phyloP scores from a whole-genome alignment of 345 rosid species.

The Brassica rapa region DNA sequence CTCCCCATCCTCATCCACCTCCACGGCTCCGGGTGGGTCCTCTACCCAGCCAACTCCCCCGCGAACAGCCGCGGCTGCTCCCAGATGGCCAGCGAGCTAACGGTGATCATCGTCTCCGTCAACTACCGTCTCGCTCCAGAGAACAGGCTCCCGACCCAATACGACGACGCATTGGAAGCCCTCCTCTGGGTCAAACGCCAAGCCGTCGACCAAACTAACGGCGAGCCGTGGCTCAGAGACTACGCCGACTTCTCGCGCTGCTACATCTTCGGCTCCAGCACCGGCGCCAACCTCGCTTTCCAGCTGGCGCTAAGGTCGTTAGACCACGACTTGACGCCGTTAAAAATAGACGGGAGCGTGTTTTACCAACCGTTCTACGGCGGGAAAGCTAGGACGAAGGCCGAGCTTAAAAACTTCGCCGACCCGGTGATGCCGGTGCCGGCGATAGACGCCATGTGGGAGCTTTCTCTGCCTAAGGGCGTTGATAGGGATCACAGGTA shows the following conservation, averaged over 20 bases:
- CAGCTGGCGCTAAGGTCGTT: slow-evolving; percentile 35
- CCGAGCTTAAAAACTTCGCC: slow-evolving; percentile 31
- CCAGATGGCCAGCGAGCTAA: slow-evolving; percentile 28
- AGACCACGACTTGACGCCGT: slow-evolving; percentile 37
- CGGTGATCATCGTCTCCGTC: slow-evolving; percentile 38
- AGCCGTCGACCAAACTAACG: slow-evolving; percentile 28
- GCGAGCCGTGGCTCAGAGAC: slow-evolving; percentile 45
- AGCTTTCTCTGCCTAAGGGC: slow-evolving; percentile 35
- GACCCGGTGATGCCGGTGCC: slow-evolving; percentile 46
- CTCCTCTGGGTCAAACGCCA: slow-evolving; percentile 41
- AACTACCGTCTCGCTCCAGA: slow-evolving; percentile 47
- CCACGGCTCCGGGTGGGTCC: slow-evolving; percentile 41
- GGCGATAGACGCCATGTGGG: slow-evolving; percentile 41
- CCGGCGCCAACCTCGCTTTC: slow-evolving; percentile 47
- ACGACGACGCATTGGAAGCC: slow-evolving; percentile 44
- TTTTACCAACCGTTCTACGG: slow-evolving; percentile 44
- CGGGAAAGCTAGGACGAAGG: slow-evolving; percentile 33
- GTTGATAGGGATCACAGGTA: slow-evolving; percentile 45
- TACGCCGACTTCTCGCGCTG: slow-evolving; percentile 47
- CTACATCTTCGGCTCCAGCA: slow-evolving; percentile 41
- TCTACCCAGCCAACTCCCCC: slow-evolving; percentile 28
- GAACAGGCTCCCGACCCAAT: slow-evolving; percentile 41
- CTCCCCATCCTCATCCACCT: slow-evolving; percentile 43
- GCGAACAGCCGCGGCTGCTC: slow-evolving; percentile 22
- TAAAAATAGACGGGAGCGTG: slow-evolving; percentile 38